Evolutionary conservation across 1,139 yeast genomes (phyloP).

Genomic region (Suhomyces maxii): DNA sequence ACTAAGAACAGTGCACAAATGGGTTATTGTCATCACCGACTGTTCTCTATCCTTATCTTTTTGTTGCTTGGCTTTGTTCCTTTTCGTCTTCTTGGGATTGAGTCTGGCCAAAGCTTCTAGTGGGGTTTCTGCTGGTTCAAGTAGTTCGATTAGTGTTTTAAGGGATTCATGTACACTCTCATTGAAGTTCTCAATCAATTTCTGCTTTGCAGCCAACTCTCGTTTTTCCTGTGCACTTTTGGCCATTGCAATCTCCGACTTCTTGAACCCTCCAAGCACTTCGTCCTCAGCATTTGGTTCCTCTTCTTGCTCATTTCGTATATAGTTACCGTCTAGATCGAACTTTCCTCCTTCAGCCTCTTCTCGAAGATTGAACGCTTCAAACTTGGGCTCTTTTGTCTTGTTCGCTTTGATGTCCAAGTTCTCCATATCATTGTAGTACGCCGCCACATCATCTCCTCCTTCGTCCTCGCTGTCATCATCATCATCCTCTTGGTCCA

Average conservation of each 20-base stretch:
- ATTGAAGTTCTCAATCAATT: constrained; percentile 9
- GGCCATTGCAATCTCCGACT: constrained; percentile 50
- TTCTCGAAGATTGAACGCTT: constrained; percentile 59
- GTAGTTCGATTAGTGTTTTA: constrained; percentile 33
- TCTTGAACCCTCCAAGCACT: constrained; percentile 49
- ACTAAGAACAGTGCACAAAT: constrained; percentile 46
- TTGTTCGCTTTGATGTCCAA: constrained; percentile 1
- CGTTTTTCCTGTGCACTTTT: constrained; percentile 38
- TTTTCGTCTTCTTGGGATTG: constrained; percentile 27
- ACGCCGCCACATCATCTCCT: constrained; percentile 4
- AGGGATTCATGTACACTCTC: constrained; percentile 29
- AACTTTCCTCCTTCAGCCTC: constrained; percentile 63
- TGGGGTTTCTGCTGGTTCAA: constrained; percentile 66
- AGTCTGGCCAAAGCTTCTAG: constrained; percentile 58
- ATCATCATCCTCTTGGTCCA: constrained; percentile 7
- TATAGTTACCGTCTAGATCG: constrained; percentile 62
- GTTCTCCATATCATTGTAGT: constrained; percentile 10
- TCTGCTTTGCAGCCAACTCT: constrained; percentile 13
- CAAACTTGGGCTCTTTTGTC: constrained; percentile 25
- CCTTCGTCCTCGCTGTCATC: constrained; percentile 5
- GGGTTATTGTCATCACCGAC: constrained; percentile 47
- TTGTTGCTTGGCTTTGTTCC: constrained; percentile 10
- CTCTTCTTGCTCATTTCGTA: constrained; percentile 39
- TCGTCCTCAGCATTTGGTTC: constrained; percentile 35
- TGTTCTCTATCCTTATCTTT: constrained; percentile 20